Conservation (phyloP, 177 flowering plant genomes). For the Vitis hybrid region DNA sequence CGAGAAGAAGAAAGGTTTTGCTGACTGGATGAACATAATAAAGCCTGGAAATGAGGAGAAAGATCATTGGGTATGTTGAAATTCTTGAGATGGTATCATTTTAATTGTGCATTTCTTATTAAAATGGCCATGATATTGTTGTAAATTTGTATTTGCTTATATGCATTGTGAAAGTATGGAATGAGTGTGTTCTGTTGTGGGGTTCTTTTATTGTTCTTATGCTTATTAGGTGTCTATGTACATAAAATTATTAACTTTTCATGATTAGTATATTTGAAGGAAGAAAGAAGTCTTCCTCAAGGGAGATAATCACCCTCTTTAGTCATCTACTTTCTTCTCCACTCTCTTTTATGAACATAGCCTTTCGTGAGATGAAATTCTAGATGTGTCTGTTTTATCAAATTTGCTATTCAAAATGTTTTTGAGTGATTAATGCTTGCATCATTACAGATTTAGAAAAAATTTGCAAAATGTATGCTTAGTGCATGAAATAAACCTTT, state of each 20-base stretch:
- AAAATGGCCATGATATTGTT: not conserved
- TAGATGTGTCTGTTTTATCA: not conserved
- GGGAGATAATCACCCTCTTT: not conserved
- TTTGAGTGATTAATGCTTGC: not conserved
- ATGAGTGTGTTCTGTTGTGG: not conserved
- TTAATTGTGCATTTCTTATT: not conserved
- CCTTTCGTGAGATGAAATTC: not conserved
- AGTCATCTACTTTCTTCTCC: not conserved
- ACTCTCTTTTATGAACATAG: not conserved
- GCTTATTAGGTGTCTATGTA: not conserved
- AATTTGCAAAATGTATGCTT: not conserved
- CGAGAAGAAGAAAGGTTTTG: constrained; percentile 81
- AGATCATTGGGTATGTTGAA: constrained; percentile 87
- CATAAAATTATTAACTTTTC: not conserved
- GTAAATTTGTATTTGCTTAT: not conserved
- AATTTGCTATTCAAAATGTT: not conserved
- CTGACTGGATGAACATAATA: constrained; percentile 76
- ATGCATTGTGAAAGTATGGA: not conserved
- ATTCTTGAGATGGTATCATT: not conserved
- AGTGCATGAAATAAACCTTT: not conserved
- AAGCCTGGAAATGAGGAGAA: constrained; percentile 91
- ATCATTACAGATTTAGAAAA: not conserved
- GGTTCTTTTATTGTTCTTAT: not conserved
- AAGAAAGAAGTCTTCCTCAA: not conserved
- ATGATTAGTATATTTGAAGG: not conserved